Percentiles rank a stretch among this genome's conserved stretches.
Conservation (phyloP, 441 rosid genomes). For the Bruguiera hainesii region DNA sequence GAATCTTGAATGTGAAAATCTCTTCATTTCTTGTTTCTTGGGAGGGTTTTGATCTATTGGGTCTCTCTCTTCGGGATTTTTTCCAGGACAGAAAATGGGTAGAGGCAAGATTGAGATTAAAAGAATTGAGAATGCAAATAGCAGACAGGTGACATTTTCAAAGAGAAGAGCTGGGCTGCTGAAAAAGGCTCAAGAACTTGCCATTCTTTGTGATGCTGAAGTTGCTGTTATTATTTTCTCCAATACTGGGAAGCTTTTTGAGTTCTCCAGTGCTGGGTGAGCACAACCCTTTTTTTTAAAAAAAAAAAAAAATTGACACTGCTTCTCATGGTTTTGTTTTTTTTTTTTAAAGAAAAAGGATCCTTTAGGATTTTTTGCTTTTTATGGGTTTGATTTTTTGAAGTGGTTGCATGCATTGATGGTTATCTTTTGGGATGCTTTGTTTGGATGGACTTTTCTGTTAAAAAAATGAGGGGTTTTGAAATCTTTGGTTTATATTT, state of each 20-base stretch:
- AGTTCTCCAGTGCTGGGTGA: constrained; percentile 82
- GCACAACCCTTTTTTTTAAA: background rate
- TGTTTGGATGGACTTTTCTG: constrained; percentile 5
- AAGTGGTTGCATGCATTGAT: constrained; percentile 18
- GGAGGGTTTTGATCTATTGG: constrained; percentile 25
- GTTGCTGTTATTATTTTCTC: constrained; percentile 94
- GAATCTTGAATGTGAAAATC: background rate
- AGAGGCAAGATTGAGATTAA: constrained; percentile 95
- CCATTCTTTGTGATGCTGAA: constrained; percentile 94
- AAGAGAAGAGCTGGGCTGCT: constrained; percentile 91
- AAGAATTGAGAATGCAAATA: constrained; percentile 90
- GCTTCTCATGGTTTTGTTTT: background rate
- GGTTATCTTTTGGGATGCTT: background rate
- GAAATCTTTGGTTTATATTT: background rate
- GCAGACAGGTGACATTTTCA: constrained; percentile 97
- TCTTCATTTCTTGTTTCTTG: constrained; percentile 3
- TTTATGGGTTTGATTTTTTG: background rate
- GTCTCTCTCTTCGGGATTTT: constrained; percentile 1
- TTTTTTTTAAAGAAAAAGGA: no score
- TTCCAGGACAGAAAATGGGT: constrained; percentile 48
- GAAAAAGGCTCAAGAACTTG: constrained; percentile 86
- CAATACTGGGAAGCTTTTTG: constrained; percentile 87
- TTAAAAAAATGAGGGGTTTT: background rate
- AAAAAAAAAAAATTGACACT: no score
- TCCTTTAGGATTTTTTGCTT: background rate